phyloP scores from a whole-genome alignment of 2,329 filamentous ascomycete species.

The Diaporthe eres region DNA sequence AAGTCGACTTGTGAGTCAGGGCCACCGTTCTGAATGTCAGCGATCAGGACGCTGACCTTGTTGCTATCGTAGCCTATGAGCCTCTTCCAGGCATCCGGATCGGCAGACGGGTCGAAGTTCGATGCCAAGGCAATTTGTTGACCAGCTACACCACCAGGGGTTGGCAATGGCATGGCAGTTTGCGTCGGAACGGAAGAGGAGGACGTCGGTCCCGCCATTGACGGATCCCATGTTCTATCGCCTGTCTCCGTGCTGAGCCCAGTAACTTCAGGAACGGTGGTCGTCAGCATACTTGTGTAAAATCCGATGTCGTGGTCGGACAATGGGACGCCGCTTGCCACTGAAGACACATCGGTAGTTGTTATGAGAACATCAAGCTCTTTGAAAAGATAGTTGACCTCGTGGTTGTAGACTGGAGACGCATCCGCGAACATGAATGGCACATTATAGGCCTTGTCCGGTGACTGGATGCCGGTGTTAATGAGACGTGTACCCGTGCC shows the following conservation, averaged over 20 bases:
- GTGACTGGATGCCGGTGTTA: background rate
- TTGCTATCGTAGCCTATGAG: background rate
- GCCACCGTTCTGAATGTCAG: background rate
- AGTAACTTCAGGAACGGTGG: background rate
- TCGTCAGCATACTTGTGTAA: background rate
- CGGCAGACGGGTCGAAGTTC: background rate
- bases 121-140: conserved; percentile 4
- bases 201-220: background rate
- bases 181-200: background rate
- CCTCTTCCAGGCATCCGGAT: background rate
- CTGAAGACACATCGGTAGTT: background rate
- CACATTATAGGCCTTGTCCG: background rate
- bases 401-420: background rate
- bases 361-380: background rate
- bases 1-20: background rate
- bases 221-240: background rate
- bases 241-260: background rate
- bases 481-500: background rate
- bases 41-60: background rate
- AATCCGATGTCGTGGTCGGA: background rate
- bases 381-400: background rate
- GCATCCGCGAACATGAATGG: background rate
- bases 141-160: background rate
- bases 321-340: background rate
- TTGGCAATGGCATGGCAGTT: background rate